Conservation (phyloP, 2,329 filamentous ascomycete genomes). For the Amauroascus niger region DNA sequence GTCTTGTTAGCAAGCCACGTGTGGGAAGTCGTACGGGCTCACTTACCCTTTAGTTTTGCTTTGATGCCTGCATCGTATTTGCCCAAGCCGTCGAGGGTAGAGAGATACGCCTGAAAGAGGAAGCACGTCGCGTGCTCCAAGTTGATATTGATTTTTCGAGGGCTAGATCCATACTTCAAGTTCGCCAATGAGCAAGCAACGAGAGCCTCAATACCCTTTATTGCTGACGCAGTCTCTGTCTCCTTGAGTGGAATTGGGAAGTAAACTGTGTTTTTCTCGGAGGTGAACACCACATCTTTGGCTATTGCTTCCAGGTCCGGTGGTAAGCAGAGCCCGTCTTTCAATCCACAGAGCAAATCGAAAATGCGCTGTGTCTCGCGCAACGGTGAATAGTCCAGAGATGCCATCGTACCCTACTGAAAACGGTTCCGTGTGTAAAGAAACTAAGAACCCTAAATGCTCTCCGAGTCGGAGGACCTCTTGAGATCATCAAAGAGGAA, state of each 20-base stretch:
- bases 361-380: conserved; percentile 32
- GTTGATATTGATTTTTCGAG: conserved; percentile 29
- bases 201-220: conserved; percentile 52
- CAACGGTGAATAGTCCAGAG: conserved; percentile 4
- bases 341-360: conserved; percentile 28
- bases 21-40: not conserved
- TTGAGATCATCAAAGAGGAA: not conserved
- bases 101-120: conserved; percentile 35
- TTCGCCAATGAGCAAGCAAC: conserved; percentile 52
- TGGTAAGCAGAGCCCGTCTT: conserved; percentile 28
- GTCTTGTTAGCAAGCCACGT: conserved; percentile 15
- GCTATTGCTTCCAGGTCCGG: conserved; percentile 25
- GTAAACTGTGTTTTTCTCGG: conserved; percentile 31
- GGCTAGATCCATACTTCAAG: conserved; percentile 39
- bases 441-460: not conserved
- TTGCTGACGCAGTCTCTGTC: conserved; percentile 44
- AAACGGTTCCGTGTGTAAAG: not conserved
- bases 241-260: conserved; percentile 43
- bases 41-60: conserved; percentile 31
- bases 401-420: not conserved
- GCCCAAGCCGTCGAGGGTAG: conserved; percentile 32
- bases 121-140: conserved; percentile 35
- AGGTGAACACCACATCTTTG: conserved; percentile 30
- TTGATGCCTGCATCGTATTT: conserved; percentile 32
- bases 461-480: not conserved